phyloP scores from a whole-genome alignment of 2,329 filamentous ascomycete genomes.

The Sclerotinia subarctica region DNA sequence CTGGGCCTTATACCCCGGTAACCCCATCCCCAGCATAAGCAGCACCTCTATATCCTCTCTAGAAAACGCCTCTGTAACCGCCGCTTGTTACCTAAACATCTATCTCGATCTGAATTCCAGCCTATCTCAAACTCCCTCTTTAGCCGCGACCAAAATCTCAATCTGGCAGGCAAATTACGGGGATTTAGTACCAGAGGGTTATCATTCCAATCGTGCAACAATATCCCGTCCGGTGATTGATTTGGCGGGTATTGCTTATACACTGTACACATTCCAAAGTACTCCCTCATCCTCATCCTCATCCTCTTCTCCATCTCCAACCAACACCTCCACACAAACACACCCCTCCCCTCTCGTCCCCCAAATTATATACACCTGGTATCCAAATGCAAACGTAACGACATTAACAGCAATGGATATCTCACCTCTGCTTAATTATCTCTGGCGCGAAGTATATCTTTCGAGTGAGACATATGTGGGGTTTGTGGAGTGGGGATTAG shows the following conservation, averaged over 20 bases:
- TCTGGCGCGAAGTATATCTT: slow-evolving; percentile 10
- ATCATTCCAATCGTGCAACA: background rate
- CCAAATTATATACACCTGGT: slow-evolving; percentile 14
- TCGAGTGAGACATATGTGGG: slow-evolving; percentile 1
- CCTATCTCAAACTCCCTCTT: background rate
- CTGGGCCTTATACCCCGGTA: background rate
- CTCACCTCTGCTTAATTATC: background rate
- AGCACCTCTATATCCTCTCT: background rate
- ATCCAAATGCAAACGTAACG: background rate
- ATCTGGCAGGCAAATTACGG: slow-evolving; percentile 14
- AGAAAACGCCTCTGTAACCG: background rate
- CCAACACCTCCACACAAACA: too few species aligned
- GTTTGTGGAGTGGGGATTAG: slow-evolving; percentile 6
- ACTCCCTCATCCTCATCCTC: too few species aligned
- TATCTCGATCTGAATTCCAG: background rate
- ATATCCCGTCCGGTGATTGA: background rate
- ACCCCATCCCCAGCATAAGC: background rate
- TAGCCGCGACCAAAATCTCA: background rate
- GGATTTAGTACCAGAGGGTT: background rate
- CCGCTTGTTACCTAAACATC: slow-evolving; percentile 5
- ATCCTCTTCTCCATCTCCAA: background rate
- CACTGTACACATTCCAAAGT: background rate
- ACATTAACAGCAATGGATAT: background rate
- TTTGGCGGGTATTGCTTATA: background rate
- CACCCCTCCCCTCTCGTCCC: background rate